phyloP scores from a whole-genome alignment of 305 asterid species.

The Fraxinus floribunda region DNA sequence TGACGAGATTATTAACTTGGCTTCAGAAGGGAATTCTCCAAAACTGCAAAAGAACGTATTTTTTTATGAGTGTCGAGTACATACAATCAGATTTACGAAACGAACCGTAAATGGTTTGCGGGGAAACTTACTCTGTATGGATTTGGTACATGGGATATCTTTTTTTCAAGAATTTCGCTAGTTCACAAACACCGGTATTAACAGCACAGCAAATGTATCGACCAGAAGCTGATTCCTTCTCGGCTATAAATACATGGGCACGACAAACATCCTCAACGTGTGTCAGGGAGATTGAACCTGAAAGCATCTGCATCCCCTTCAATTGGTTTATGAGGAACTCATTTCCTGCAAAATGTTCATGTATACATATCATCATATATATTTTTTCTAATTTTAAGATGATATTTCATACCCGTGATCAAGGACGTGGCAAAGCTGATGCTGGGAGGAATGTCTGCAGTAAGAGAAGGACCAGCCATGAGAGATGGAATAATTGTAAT shows the following conservation, averaged over 20 bases:
- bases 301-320: not conserved
- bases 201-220: slow-evolving; percentile 31
- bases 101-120: not conserved
- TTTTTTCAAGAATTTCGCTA: slow-evolving; percentile 21
- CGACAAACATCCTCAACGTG: not conserved
- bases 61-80: not conserved
- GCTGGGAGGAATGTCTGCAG: not conserved
- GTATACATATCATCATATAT: not conserved
- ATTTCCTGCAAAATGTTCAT: not conserved
- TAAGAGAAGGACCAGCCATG: not conserved
- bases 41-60: not conserved
- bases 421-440: not conserved
- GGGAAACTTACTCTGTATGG: not conserved
- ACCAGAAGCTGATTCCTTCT: slow-evolving; percentile 20
- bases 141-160: slow-evolving; percentile 17
- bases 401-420: not conserved
- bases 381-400: not conserved
- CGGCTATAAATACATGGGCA: not conserved
- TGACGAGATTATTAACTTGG: slow-evolving; percentile 31
- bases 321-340: not conserved
- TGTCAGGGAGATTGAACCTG: not conserved
- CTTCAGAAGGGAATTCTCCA: slow-evolving; percentile 13
- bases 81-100: not conserved
- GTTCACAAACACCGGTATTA: slow-evolving; percentile 26
- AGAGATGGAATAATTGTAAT: not conserved